Evolutionary conservation across 495 filamentous ascomycete species (phyloP), one percentile per base, ranked within the genome.

Genomic region (Halenospora varia): DNA sequence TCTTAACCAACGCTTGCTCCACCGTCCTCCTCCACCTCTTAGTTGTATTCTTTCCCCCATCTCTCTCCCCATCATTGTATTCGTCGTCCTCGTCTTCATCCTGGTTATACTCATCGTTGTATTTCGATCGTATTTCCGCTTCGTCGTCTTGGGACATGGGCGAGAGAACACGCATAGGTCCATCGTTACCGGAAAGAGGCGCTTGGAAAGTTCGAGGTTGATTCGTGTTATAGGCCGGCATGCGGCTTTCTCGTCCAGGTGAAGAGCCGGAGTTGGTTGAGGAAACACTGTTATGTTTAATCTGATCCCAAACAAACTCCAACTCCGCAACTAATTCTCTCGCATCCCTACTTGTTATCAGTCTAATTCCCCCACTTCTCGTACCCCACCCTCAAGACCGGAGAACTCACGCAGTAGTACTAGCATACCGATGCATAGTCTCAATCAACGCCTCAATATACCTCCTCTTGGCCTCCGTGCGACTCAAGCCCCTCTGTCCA

Each of bases 261-360:
- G 82, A 80, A 6, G 75, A 79, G 8, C 70, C 72, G 1, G 81
- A 77, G n/a, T n/a, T n/a, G n/a, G n/a, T n/a, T 1, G 82, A 83
- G 11, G 85, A 86, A 0, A 82, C 74, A 22, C 80, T 80, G 64
- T 96, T 96, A 53, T 82, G 88, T 71, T 93, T 94, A 55, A 97
- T 89, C 68, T 97, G 95, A 61, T 96, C 90, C 94, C 94, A 98
- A 46, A 98, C 92, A 66, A 97, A 98, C 72, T 97, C 94, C 17
- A 98, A 81, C 70, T 98, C 95, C n/a, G 84, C 75, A 35, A 97
- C 90, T 8, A 98, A 77, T 69, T 92, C 90, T 42, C 90, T 79
- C 2, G 88, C 90, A 70, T 96, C 91, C 48, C 79, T 82, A 60
- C 26, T 23, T 53, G 52, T n/a, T 2, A 9, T 56, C 13, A 4